Percentiles rank a stretch among this genome's conserved stretches.
These are phyloP conservation scores for Termitomyces sp. DNA, from an alignment of 768 basidiomycete species.

Conservation along the genomic window DNA sequence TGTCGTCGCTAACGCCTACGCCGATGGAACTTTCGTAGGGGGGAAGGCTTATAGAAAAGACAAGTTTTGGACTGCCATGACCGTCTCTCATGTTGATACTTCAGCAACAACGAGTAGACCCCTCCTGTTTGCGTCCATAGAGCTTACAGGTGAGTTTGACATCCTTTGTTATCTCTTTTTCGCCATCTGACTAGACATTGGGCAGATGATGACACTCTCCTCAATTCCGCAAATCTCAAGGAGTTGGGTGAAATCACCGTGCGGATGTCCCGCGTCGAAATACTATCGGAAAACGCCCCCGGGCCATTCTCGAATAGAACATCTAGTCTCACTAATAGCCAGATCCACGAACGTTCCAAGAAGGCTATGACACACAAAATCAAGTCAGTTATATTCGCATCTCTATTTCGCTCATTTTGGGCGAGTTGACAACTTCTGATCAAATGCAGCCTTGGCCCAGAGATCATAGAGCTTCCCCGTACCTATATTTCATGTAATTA, in stretches of 20 bases:
- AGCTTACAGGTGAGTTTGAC: slow-evolving; percentile 10
- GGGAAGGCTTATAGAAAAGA: not conserved
- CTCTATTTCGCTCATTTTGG: not conserved
- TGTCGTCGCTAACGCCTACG: not conserved
- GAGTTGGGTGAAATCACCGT: slow-evolving; percentile 5
- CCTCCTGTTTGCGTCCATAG: slow-evolving; percentile 5
- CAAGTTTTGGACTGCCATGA: not conserved
- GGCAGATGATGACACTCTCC: slow-evolving; percentile 10
- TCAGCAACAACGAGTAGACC: slow-evolving; percentile 5
- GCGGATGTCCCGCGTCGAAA: not conserved
- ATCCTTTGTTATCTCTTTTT: not conserved
- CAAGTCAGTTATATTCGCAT: not conserved
- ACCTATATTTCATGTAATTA: not conserved
- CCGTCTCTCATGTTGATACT: not conserved
- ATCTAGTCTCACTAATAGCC: not conserved
- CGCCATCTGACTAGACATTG: not conserved
- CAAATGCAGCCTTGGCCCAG: slow-evolving; percentile 2
- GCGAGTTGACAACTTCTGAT: not conserved
- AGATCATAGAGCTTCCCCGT: not conserved
- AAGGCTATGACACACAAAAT: slow-evolving; percentile 10
- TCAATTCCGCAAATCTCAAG: not conserved
- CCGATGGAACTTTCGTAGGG: not conserved
- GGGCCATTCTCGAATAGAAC: not conserved
- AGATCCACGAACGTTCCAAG: slow-evolving; percentile 11
- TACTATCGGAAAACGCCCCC: not conserved